Conservation (phyloP, 2,329 filamentous ascomycete genomes). For the Cercospora sojina region DNA sequence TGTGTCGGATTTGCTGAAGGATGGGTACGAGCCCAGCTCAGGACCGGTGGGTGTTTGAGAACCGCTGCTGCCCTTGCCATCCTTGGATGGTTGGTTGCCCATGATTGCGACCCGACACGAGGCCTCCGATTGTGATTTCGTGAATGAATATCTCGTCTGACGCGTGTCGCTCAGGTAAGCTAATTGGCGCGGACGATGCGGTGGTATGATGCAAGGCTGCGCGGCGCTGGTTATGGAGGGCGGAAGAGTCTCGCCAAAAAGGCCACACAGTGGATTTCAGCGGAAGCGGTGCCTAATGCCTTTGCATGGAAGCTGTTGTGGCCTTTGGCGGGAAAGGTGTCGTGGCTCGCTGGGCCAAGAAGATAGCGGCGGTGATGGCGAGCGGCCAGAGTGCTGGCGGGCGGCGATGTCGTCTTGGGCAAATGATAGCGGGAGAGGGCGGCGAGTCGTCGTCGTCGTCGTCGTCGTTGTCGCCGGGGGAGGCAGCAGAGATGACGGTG, state of each 20-base stretch:
- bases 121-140: background rate
- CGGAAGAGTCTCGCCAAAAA: constrained; percentile 48
- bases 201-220: background rate
- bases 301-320: constrained; percentile 33
- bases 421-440: background rate
- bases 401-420: constrained; percentile 1
- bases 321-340: constrained; percentile 12
- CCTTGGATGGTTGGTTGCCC: constrained; percentile 70
- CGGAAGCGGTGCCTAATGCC: constrained; percentile 36
- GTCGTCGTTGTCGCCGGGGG: background rate
- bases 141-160: background rate
- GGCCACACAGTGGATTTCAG: constrained; percentile 47
- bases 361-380: constrained; percentile 6
- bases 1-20: constrained; percentile 88
- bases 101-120: constrained; percentile 46
- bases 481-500: background rate
- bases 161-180: background rate
- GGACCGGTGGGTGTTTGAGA: constrained; percentile 52
- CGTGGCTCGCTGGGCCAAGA: constrained; percentile 11
- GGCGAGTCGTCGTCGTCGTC: background rate
- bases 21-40: constrained; percentile 79
- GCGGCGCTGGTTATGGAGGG: constrained; percentile 43
- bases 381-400: constrained; percentile 12
- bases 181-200: background rate
- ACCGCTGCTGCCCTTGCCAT: constrained; percentile 47